phyloP scores from a whole-genome alignment of 106 monocot genomes.

The Dioscorea dumetorum region DNA sequence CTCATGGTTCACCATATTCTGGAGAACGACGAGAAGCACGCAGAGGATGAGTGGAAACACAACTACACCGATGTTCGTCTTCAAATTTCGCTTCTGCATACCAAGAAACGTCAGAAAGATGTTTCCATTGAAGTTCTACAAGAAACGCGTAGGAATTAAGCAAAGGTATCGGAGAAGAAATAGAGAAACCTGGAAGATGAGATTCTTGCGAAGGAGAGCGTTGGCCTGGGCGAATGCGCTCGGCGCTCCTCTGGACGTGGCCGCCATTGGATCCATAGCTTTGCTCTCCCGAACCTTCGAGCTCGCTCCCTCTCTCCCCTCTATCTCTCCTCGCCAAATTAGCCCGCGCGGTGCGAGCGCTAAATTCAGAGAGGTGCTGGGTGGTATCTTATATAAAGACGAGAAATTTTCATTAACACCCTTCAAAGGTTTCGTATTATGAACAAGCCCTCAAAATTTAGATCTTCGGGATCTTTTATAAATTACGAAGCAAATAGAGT shows the following conservation, averaged over 20 bases:
- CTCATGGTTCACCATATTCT: slow-evolving; percentile 29
- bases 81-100: slow-evolving; percentile 40
- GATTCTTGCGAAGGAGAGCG: slow-evolving; percentile 60
- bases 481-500: too few relatives aligned
- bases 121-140: too few relatives aligned
- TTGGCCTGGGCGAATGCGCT: slow-evolving; percentile 47
- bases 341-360: too few relatives aligned
- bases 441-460: too few relatives aligned
- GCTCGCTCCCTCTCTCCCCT: neutral
- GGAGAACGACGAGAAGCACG: slow-evolving; percentile 29
- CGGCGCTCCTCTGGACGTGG: slow-evolving; percentile 16
- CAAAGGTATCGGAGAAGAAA: neutral
- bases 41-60: slow-evolving; percentile 42
- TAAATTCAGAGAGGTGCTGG: too few relatives aligned
- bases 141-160: neutral
- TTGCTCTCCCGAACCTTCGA: neutral
- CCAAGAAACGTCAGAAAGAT: neutral
- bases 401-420: too few relatives aligned
- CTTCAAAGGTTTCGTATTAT: too few relatives aligned
- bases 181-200: slow-evolving; percentile 46
- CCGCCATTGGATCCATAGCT: neutral
- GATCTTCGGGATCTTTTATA: too few relatives aligned
- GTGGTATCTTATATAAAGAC: too few relatives aligned
- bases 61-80: slow-evolving; percentile 32
- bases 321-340: too few relatives aligned